Conservation (phyloP, 108 stramenopile genomes). For the Fragilaria crotonensis region DNA sequence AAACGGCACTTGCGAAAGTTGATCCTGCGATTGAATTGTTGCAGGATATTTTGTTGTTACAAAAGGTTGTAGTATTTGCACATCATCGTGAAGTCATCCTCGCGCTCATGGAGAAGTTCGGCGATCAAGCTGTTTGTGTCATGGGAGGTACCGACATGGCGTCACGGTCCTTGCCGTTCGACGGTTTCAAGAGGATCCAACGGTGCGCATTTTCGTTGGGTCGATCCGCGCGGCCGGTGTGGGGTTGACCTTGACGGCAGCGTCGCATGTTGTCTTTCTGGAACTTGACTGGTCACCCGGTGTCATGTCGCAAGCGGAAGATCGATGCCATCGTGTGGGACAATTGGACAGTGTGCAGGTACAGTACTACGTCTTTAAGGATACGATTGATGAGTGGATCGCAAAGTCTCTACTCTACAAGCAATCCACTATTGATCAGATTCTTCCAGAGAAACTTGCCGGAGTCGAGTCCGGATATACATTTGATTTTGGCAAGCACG, state of each 20-base stretch:
- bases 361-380: conserved; percentile 18
- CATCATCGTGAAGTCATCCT: conserved; percentile 21
- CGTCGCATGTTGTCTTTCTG: conserved; percentile 27
- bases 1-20: conserved; percentile 20
- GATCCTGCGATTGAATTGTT: conserved; percentile 11
- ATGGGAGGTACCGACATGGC: conserved; percentile 14
- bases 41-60: conserved; percentile 6
- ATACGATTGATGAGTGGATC: conserved; percentile 29
- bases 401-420: conserved; percentile 10
- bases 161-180: conserved; percentile 7
- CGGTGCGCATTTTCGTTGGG: conserved; percentile 14
- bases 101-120: conserved; percentile 14
- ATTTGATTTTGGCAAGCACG: conserved; percentile 26
- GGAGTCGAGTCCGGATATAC: conserved; percentile 1
- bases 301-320: conserved; percentile 25
- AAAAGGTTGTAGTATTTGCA: conserved; percentile 33
- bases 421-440: conserved; percentile 4
- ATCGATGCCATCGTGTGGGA: conserved; percentile 33
- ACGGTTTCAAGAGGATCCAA: conserved; percentile 13
- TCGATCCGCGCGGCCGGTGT: conserved; percentile 20
- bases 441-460: conserved; percentile 1
- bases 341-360: conserved; percentile 12
- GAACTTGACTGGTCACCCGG: conserved; percentile 30
- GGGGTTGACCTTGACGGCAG: conserved; percentile 25
- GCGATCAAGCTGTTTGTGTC: conserved; percentile 11